Base-by-base conservation (phyloP, 768 basidiomycete species). In the Trametes cingulata region DNA sequence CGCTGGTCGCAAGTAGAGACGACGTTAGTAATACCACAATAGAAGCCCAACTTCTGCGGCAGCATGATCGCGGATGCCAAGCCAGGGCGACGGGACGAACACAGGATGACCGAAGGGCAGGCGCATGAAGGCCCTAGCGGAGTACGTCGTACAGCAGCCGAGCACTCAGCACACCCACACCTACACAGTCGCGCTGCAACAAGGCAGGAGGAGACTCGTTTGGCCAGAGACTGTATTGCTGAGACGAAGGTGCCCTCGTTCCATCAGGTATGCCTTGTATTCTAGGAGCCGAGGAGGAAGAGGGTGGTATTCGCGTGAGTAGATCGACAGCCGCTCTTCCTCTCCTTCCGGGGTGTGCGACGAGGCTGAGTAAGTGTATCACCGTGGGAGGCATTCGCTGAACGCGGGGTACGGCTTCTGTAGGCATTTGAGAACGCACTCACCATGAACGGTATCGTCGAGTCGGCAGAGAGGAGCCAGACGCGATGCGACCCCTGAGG, bases 361-460 rank as follows among this genome's bases (percentile, higher is more conserved):
- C 50, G 3, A 7, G 50, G 50, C 37, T 39, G 50, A 37, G 46
- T 56, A 19, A 37, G 45, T 57, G 29, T 33, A 33, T 33, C 17
- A 27, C 36, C 56, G 40, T 57, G 56, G 42, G 56, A 57, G 25
- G 37, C 8, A 19, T 45, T 46, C 53, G 29, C n/a, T 19, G 35
- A 7, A 22, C 20, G 45, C 43, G 43, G 6, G 15, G 45, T 15
- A 27, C 54, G 54, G 54, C 35, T 46, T 15, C 43, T 47, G 22
- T 47, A 47, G 54, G 35, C 15, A 15, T 56, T 47, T 47, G 56
- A 57, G 56, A 57, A 57, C 47, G 56, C 47, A 42, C 48, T 41
- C 56, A 41, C 56, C 39, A 42, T 19, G 47, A 57, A 49, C n/a
- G 56, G 56, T n/a, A 57, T 14, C 29, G 47, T 17, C 19, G 47